Conservation (phyloP, 495 filamentous ascomycete genomes). For the Aspergillus leporis region DNA sequence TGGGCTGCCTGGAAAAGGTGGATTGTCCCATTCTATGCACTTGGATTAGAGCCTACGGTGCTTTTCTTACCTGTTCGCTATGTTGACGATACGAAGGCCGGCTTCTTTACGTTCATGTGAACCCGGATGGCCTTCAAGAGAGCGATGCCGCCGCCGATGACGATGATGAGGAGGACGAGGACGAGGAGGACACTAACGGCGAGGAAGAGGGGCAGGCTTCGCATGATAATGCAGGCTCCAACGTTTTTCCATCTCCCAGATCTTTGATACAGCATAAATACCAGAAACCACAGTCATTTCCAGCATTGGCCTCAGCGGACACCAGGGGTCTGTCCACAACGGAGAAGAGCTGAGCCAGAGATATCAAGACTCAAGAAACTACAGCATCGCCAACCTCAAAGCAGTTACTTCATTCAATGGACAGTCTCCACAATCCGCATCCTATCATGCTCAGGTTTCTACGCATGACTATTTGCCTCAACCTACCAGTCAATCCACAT, state of each 20-base stretch:
- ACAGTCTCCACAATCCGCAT: neutral
- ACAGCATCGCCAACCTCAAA: neutral
- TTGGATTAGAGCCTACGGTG: neutral
- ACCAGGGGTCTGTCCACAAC: neutral
- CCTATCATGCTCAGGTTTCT: neutral
- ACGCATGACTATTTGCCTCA: neutral
- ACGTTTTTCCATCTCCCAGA: neutral
- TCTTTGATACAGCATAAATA: neutral
- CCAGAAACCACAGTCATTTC: neutral
- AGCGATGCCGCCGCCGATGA: neutral
- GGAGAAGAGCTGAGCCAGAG: neutral
- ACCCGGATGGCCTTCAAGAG: neutral
- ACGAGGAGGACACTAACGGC: no score
- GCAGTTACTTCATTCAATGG: neutral
- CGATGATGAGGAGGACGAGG: neutral
- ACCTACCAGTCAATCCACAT: neutral
- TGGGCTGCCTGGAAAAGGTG: neutral
- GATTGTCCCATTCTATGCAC: neutral
- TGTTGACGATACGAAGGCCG: neutral
- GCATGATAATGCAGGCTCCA: neutral
- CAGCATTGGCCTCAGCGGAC: neutral
- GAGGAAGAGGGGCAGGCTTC: neutral
- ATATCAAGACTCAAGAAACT: neutral
- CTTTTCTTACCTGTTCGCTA: neutral
- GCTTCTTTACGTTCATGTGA: neutral